Percentiles rank a stretch among this genome's conserved stretches.
Conservation (phyloP, 2,329 filamentous ascomycete species). For the Pseudonectria foliicola region DNA sequence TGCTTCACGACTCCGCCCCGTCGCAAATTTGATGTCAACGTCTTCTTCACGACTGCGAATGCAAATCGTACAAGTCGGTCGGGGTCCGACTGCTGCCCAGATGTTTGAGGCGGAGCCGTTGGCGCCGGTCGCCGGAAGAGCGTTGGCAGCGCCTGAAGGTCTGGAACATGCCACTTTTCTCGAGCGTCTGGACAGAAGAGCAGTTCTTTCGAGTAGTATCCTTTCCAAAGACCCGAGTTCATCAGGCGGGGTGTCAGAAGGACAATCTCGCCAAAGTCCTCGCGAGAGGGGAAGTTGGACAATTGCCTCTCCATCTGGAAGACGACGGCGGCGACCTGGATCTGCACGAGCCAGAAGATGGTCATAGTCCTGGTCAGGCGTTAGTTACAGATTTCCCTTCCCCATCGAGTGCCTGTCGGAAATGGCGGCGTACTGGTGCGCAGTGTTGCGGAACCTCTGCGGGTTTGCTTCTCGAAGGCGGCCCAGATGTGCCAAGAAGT, state of each 20-base stretch:
- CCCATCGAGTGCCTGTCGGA: no score
- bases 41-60: slow-evolving; percentile 23
- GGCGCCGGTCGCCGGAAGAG: neutral
- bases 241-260: slow-evolving; percentile 21
- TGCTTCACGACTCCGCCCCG: slow-evolving; percentile 21
- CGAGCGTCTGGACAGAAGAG: slow-evolving; percentile 24
- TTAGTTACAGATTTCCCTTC: no score
- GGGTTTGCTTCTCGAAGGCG: slow-evolving; percentile 19
- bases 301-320: slow-evolving; percentile 12
- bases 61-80: slow-evolving; percentile 24
- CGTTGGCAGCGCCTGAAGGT: slow-evolving; percentile 22
- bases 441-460: slow-evolving; percentile 26
- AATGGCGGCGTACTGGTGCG: slow-evolving; percentile 20
- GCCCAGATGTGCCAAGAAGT: slow-evolving; percentile 23
- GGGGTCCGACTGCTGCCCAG: neutral
- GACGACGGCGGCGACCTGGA: slow-evolving; percentile 22
- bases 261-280: slow-evolving; percentile 19
- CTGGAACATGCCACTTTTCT: slow-evolving; percentile 23
- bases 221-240: slow-evolving; percentile 24
- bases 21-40: slow-evolving; percentile 10
- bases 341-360: slow-evolving; percentile 28
- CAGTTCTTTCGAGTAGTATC: slow-evolving; percentile 25
- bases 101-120: neutral
- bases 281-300: slow-evolving; percentile 6
- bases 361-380: slow-evolving; percentile 22